Conservation (phyloP, 2,329 filamentous ascomycete genomes). For the Fusarium napiforme region DNA sequence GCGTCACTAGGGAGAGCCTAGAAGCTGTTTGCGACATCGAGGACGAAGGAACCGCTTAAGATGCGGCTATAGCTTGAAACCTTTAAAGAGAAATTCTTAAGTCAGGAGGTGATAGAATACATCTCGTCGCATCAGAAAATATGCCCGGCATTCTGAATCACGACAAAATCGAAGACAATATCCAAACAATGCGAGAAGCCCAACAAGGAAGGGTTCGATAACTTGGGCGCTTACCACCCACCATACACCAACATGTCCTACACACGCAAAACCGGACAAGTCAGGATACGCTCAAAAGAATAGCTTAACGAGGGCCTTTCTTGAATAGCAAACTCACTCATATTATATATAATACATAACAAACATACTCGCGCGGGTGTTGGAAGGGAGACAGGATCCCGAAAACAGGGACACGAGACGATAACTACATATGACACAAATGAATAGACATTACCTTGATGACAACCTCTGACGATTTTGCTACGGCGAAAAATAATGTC, state of each 20-base stretch:
- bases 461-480: not conserved
- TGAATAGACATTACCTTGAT: slow-evolving; percentile 31
- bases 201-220: not conserved
- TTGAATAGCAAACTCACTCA: slow-evolving; percentile 8
- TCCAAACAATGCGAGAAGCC: not conserved
- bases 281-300: not conserved
- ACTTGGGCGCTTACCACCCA: not conserved
- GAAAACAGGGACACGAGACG: slow-evolving; percentile 34
- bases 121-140: not conserved
- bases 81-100: not conserved
- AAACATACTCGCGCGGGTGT: not conserved
- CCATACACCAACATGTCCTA: not conserved
- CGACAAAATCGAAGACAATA: not conserved
- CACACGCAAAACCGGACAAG: not conserved
- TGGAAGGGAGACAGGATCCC: slow-evolving; percentile 19
- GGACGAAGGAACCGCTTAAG: slow-evolving; percentile 35
- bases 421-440: slow-evolving; percentile 24
- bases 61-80: not conserved
- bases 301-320: not conserved
- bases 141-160: not conserved
- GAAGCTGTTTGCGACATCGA: slow-evolving; percentile 60
- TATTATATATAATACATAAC: slow-evolving; percentile 16
- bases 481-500: not conserved
- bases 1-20: slow-evolving; percentile 67
- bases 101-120: not conserved